Percentiles rank a stretch among this genome's conserved stretches.
Evolutionary conservation across 2,329 filamentous ascomycete species (phyloP).

Genomic region (Fusarium tanahbumbuense): DNA sequence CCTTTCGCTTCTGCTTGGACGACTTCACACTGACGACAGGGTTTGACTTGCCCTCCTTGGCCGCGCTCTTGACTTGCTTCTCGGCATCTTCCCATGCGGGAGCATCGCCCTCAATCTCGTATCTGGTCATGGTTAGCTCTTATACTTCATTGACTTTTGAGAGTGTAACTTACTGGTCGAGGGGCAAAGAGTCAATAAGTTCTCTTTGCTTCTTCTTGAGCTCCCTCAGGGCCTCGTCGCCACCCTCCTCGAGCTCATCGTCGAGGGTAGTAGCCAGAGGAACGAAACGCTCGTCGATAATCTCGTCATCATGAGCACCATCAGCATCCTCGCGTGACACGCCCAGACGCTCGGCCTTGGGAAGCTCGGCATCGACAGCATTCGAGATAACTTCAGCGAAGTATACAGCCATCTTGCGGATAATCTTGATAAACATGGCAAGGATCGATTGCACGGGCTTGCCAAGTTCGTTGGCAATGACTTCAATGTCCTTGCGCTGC

Average conservation of each 20-base stretch:
- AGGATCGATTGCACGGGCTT: conserved; percentile 83
- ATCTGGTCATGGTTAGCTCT: conserved; percentile 55
- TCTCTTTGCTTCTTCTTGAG: conserved; percentile 85
- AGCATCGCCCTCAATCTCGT: conserved; percentile 72
- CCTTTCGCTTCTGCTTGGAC: conserved; percentile 82
- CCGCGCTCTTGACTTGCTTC: conserved; percentile 73
- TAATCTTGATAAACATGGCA: conserved; percentile 97
- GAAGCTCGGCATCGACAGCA: conserved; percentile 76
- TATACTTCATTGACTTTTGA: accelerated
- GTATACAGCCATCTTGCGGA: conserved; percentile 85
- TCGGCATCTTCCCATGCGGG: conserved; percentile 77
- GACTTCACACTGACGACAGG: conserved; percentile 84
- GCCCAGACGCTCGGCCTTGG: conserved; percentile 66
- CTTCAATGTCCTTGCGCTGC: conserved; percentile 88
- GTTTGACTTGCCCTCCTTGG: conserved; percentile 66
- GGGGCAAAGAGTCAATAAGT: conserved; percentile 88
- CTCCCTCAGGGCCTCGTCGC: conserved; percentile 77
- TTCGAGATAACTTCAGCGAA: conserved; percentile 81
- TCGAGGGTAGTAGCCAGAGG: conserved; percentile 78
- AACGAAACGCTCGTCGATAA: conserved; percentile 72
- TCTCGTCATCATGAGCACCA: conserved; percentile 76
- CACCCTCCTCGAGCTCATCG: conserved; percentile 87
- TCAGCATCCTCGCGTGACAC: conserved; percentile 69
- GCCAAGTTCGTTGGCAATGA: conserved; percentile 80
- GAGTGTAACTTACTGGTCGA: conserved; percentile 69